Conservation (phyloP, 179 eudicot genomes). For the Amaranthus tricolor region DNA sequence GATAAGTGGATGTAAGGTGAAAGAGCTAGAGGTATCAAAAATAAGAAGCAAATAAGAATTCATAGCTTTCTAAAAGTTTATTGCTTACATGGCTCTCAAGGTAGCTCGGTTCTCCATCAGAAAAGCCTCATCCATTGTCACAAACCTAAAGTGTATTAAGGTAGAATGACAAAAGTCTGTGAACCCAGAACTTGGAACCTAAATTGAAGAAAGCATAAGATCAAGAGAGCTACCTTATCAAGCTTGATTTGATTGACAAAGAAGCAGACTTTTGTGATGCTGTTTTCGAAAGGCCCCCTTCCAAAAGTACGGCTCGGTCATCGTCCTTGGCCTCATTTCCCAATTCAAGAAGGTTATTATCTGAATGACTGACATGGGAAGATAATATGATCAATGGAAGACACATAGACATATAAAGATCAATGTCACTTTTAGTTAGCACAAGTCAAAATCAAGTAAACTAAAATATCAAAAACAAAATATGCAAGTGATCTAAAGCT, state of each 20-base stretch:
- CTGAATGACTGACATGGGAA: conserved; percentile 69
- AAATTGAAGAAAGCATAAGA: conserved; percentile 6
- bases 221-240: conserved; percentile 53
- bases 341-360: conserved; percentile 73
- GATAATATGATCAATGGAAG: conserved; percentile 23
- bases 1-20: background rate
- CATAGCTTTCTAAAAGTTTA: background rate
- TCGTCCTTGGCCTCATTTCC: conserved; percentile 76
- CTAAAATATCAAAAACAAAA: background rate
- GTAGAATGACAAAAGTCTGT: conserved; percentile 13
- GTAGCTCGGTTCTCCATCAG: conserved; percentile 78
- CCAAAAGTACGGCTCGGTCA: conserved; percentile 79
- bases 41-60: conserved; percentile 6
- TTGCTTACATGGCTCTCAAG: conserved; percentile 86
- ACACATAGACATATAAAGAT: background rate
- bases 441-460: background rate
- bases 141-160: conserved; percentile 49
- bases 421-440: background rate
- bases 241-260: conserved; percentile 58
- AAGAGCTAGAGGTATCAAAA: background rate
- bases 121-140: conserved; percentile 84
- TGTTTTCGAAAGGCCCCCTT: conserved; percentile 83
- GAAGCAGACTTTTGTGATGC: conserved; percentile 49
- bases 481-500: background rate
- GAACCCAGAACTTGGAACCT: background rate